These are phyloP conservation scores for Pharus latifolius DNA, from an alignment of 176 grass and related monocot genomes.

Conservation along the genomic window DNA sequence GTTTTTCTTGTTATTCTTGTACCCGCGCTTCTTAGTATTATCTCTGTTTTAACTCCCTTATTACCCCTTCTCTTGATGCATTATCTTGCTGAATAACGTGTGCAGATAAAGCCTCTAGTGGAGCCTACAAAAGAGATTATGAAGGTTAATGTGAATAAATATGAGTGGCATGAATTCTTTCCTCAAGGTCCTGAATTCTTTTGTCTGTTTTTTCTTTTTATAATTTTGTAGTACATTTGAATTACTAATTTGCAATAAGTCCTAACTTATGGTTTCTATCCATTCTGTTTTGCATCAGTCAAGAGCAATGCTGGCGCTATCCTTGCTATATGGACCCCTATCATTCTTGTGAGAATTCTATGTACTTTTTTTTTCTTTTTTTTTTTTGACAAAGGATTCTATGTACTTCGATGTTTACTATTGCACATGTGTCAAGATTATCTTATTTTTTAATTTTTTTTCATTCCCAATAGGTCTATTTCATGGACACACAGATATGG, in stretches of 20 bases:
- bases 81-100: constrained; percentile 9
- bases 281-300: constrained; percentile 38
- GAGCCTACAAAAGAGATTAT: constrained; percentile 89
- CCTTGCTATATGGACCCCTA: constrained; percentile 82
- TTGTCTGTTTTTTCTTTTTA: not conserved
- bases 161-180: constrained; percentile 98
- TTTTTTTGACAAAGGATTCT: no score
- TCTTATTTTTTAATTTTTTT: not conserved
- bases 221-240: not conserved
- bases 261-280: not conserved
- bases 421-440: constrained; percentile 9
- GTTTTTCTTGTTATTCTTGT: not conserved
- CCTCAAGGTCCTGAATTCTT: constrained; percentile 57
- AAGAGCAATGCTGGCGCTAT: constrained; percentile 87
- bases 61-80: not conserved
- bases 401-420: not conserved
- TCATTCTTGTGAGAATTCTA: constrained; percentile 73
- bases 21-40: not conserved
- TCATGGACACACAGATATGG: constrained; percentile 99
- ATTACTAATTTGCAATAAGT: constrained; percentile 1
- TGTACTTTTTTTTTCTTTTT: not conserved
- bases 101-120: constrained; percentile 94
- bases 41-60: not conserved
- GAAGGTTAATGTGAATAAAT: constrained; percentile 68
- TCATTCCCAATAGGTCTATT: constrained; percentile 75